Evolutionary conservation across 1,284 basidiomycete genomes (phyloP).

Genomic region (Leccinum cinnamomeum): DNA sequence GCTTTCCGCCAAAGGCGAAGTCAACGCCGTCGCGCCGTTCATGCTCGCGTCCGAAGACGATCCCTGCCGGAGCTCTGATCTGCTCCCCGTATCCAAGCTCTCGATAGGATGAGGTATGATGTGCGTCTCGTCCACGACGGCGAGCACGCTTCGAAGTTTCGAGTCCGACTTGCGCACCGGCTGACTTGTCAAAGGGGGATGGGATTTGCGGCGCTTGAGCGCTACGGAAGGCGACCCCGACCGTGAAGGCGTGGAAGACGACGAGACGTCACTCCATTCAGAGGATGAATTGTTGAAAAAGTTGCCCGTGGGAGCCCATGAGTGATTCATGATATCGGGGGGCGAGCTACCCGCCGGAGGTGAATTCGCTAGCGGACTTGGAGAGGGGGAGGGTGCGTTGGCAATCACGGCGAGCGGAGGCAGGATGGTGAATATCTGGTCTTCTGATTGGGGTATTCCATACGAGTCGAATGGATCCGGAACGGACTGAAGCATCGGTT

Average conservation of each 20-base stretch:
- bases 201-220: slow-evolving; percentile 48
- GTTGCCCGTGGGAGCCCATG: slow-evolving; percentile 42
- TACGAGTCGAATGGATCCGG: slow-evolving; percentile 95
- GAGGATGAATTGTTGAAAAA: slow-evolving; percentile 45
- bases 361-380: slow-evolving; percentile 47
- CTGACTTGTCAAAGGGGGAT: slow-evolving; percentile 43
- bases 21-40: background rate
- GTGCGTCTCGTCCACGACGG: slow-evolving; percentile 60
- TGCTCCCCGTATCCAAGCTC: slow-evolving; percentile 10
- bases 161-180: slow-evolving; percentile 59
- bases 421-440: slow-evolving; percentile 91
- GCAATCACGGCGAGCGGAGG: slow-evolving; percentile 78
- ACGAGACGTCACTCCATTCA: slow-evolving; percentile 51
- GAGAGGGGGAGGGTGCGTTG: slow-evolving; percentile 51
- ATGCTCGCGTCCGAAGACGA: slow-evolving; percentile 20
- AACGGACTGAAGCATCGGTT: slow-evolving; percentile 85
- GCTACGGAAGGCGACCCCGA: slow-evolving; percentile 45
- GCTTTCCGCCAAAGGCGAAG: slow-evolving; percentile 8
- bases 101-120: slow-evolving; percentile 17
- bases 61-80: slow-evolving; percentile 17
- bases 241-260: slow-evolving; percentile 43
- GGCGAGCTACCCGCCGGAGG: slow-evolving; percentile 42
- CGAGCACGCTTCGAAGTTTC: slow-evolving; percentile 63
- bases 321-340: slow-evolving; percentile 34
- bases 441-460: slow-evolving; percentile 82